Evolutionary conservation across 2,329 filamentous ascomycete genomes (phyloP), one percentile per base, ranked within the genome.

Genomic region (Trichoderma hamatum): DNA sequence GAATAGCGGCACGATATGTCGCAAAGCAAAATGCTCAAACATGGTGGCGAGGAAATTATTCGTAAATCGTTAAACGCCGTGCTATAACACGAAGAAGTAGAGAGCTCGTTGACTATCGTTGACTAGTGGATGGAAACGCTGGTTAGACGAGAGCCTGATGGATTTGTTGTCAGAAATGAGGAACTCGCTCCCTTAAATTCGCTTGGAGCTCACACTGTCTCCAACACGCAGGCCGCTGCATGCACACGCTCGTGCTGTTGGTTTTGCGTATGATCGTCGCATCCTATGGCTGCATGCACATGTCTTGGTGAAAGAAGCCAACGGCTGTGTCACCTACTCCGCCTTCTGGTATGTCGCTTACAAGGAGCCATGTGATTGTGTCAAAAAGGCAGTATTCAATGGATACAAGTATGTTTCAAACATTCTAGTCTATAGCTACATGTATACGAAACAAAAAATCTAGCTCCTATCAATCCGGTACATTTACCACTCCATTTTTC

Each of bases 1-100:
- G 51, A 58, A 49, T 5, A 71, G 58, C 16, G 67, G 67, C 61
- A 58, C 36, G 28, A 71, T 67, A 21, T 71, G 70, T 24, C 67
- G 46, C 36, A 43, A 21, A n/a, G 36, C 49, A 36, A 71, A 71
- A 10, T 70, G 58, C 5, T 58, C 55, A 24, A 70, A 56, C 69
- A 70, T 70, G 34, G 10, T 66, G 2, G 28, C 43, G 39, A 34
- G 21, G 16, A 43, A 16, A 64, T 10, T 28, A 14, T 30, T 21
- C 26, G 30, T 36, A 28, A 6, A 24, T 55, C 9, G 13, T 24
- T 19, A 5, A 3, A 13, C 26, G n/a, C 21, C 11, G 1, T 26
- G 32, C 34, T 7, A 19, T 16, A 19, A n/a, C n/a, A 3, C 16
- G 7, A 43, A n/a, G 7, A 43, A n/a, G 39, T 9, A 43, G n/a